Evolutionary conservation across 495 filamentous ascomycete genomes (phyloP), one percentile per base, ranked within the genome.

Genomic region (Chaetomium cochliodes): DNA sequence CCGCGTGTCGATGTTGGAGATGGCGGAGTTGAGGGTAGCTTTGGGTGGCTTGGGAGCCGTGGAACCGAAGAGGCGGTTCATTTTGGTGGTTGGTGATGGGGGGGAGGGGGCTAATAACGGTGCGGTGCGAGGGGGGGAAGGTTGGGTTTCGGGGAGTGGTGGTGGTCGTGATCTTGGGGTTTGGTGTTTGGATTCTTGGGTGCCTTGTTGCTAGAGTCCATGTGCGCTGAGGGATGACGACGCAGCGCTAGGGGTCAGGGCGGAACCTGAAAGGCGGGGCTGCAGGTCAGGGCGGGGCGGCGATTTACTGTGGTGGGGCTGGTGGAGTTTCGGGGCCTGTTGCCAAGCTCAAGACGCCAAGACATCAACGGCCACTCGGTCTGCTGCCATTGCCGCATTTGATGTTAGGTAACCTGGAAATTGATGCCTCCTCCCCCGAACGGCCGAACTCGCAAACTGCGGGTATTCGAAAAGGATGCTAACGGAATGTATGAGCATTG

Each of bases 41-140:
- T 97, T 98, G 52, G 96, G 96, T 62, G 86, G 87, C 62, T 91
- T 88, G 79, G 84, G 92, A 78, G 92, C 94, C 54, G 89, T 58
- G 66, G 71, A 84, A 65, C 94, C 94, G 74, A 98, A 98, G 70
- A 98, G 84, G 69, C 94, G 91, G 78, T 98, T 98, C 94, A 98
- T 98, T 66, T 49, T 71, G 42, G 62, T 5, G 56, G 37, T 61
- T 46, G 41, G 51, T 16, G 47, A 22, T 22, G n/a, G 20, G n/a
- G n/a, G n/a, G 7, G 4, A 49, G n/a, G n/a, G 22, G 47, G 2
- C 22, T 50, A 18, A 12, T 25, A 37, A 5, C 20, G 47, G 22
- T 50, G 47, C 20, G 54, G 30, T 47, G 30, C n/a, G n/a, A n/a
- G n/a, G n/a, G 49, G 33, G 5, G 33, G 33, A 37, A 37, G 33